Evolutionary conservation across 2,329 filamentous ascomycete genomes (phyloP), one percentile per base, ranked within the genome.

Genomic region (Exophiala aquamarina): DNA sequence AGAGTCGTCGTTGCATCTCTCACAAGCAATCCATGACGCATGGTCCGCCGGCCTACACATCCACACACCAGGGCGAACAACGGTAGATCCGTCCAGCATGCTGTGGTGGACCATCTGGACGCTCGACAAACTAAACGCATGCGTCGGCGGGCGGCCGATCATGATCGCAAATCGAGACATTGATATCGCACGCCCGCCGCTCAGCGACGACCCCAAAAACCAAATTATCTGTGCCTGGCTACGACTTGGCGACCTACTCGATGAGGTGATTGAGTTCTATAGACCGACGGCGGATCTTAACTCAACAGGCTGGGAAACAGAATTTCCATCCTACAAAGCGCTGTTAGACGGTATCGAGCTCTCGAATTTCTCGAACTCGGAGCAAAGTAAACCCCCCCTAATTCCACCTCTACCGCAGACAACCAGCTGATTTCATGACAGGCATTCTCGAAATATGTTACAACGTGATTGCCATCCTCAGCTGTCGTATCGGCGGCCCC

Each of bases 381-480:
- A 55, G 33, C 41, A 52, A 38, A 49, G 45, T 49, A 56, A 47
- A 35, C 57, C 14, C 44, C 17, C 26, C 7, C 21, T 19, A 8
- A 40, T 14, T 21, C 34, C 15, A 32, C 15, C 33, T 29, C n/a
- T 20, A 19, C 11, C 7, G 18, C 32, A 34, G 6, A 14, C n/a
- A 7, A 7, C 32, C 19, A 19, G 35, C 15, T n/a, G 14, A 13
- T 13, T 37, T 37, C 7, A 9, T 37, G 15, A 37, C 35, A 75
- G 72, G 69, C 11, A 67, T 78, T 4, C 62, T 81, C 6, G 78
- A 81, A 47, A 61, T 81, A 2, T 79, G 75, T 59, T 80, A 81
- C 49, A 74, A 81, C 56, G 71, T 74, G 17, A 75, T 79, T 41
- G 76, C 75, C 28, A 79, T 82, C 57, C 66, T 79, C 2, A 79